A percentile compares a stretch with the other conserved stretches of the same genome.
Evolutionary conservation across 148 eudicot species (phyloP).

Genomic region (Pouteria glomerata): DNA sequence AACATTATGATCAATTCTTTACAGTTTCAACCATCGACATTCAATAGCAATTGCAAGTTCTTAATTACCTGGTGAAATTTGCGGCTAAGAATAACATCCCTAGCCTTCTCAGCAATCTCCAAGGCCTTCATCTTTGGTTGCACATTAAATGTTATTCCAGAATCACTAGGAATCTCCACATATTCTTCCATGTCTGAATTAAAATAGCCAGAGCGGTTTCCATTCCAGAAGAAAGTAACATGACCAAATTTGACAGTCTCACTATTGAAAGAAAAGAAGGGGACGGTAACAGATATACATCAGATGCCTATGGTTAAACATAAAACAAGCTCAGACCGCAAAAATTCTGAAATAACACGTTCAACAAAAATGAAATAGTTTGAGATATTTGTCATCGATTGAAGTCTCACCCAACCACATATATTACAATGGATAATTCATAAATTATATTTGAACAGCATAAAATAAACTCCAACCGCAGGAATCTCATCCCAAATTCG

Average conservation of each 20-base stretch:
- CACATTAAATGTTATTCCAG: slow-evolving; percentile 78
- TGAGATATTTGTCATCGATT: too few relatives aligned
- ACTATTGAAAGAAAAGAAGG: slow-evolving; percentile 25
- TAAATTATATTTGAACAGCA: neutral
- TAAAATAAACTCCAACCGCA: neutral
- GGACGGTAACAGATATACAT: neutral
- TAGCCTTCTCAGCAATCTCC: slow-evolving; percentile 85
- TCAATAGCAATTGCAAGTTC: neutral
- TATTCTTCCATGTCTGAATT: slow-evolving; percentile 87
- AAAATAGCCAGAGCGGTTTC: slow-evolving; percentile 84
- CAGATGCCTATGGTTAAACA: neutral
- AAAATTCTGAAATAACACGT: neutral
- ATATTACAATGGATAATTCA: too few relatives aligned
- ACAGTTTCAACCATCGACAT: too few relatives aligned
- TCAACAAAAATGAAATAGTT: neutral
- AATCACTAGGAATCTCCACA: slow-evolving; percentile 88
- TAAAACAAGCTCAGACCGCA: neutral
- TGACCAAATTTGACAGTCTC: slow-evolving; percentile 98
- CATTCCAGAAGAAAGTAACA: slow-evolving; percentile 95
- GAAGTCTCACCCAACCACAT: neutral
- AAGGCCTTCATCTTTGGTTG: slow-evolving; percentile 89
- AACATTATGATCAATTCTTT: too few relatives aligned
- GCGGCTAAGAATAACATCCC: slow-evolving; percentile 83
- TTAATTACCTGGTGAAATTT: slow-evolving; percentile 73
- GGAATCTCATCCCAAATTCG: neutral